Conservation (phyloP, 108 stramenopile species). For the Conticribra guillardii region DNA sequence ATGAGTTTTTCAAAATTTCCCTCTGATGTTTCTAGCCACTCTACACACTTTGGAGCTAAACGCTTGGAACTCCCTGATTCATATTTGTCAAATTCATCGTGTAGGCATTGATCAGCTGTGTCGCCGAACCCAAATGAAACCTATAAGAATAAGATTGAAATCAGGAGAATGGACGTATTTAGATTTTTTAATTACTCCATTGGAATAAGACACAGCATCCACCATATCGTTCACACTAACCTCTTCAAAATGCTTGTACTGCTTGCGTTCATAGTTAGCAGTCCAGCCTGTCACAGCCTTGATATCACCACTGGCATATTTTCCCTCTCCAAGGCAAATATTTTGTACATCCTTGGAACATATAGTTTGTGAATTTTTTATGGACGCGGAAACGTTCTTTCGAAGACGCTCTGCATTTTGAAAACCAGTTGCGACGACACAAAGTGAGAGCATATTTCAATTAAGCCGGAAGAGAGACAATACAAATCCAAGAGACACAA, state of each 20-base stretch:
- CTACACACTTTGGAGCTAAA: conserved; percentile 29
- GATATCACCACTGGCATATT: conserved; percentile 4
- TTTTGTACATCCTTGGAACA: conserved; percentile 21
- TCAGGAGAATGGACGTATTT: background rate
- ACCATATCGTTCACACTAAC: background rate
- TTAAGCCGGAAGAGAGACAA: no score
- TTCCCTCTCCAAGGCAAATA: conserved; percentile 16
- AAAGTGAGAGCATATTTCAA: no score
- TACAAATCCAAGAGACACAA: no score
- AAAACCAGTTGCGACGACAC: background rate
- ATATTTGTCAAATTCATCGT: conserved; percentile 11
- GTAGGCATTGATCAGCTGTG: conserved; percentile 25
- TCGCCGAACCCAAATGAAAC: conserved; percentile 24
- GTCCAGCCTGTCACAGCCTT: conserved; percentile 8
- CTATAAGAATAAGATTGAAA: background rate
- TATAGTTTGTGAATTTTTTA: conserved; percentile 27
- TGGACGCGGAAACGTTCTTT: conserved; percentile 13
- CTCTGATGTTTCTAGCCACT: conserved; percentile 34
- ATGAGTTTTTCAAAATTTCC: conserved; percentile 9
- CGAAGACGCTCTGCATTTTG: conserved; percentile 12
- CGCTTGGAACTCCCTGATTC: conserved; percentile 17
- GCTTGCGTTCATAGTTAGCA: conserved; percentile 16
- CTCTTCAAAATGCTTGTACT: conserved; percentile 21
- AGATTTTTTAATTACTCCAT: background rate
- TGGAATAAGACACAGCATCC: background rate